Percentiles rank a stretch among this genome's conserved stretches.
These are phyloP conservation scores for Mollisiaceae sp. DNA, from an alignment of 2,329 filamentous ascomycete species.

Conservation along the genomic window DNA sequence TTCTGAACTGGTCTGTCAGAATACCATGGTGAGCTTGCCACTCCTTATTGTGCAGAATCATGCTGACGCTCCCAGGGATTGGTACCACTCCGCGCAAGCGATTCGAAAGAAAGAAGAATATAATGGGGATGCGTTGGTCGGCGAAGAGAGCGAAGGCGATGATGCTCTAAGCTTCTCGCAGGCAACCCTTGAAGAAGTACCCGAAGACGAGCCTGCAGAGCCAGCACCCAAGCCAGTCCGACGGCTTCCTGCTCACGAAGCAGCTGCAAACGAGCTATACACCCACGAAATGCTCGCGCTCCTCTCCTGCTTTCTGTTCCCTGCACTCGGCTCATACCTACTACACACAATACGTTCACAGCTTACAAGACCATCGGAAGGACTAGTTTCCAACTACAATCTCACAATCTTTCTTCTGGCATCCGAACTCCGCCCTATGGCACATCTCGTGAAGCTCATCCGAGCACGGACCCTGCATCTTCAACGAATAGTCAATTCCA, in stretches of 20 bases:
- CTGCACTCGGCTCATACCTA: conserved; percentile 79
- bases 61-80: conserved; percentile 57
- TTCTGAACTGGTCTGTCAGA: conserved; percentile 90
- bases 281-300: conserved; percentile 78
- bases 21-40: conserved; percentile 74
- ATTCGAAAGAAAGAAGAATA: conserved; percentile 59
- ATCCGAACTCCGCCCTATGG: conserved; percentile 81
- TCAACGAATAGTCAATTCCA: conserved; percentile 71
- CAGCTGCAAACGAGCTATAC: conserved; percentile 68
- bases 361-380: conserved; percentile 82
- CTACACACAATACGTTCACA: conserved; percentile 81
- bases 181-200: conserved; percentile 37
- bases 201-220: conserved; percentile 33
- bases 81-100: conserved; percentile 75
- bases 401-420: conserved; percentile 87
- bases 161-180: conserved; percentile 37
- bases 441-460: conserved; percentile 81
- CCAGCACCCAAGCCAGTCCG: conserved; percentile 28
- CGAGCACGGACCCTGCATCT: conserved; percentile 80
- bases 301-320: conserved; percentile 77
- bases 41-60: conserved; percentile 3
- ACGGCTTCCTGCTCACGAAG: conserved; percentile 37
- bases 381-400: conserved; percentile 90
- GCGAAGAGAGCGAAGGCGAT: conserved; percentile 54
- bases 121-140: conserved; percentile 40